A percentile compares a stretch with the other conserved stretches of the same genome.
Conservation (phyloP, 495 filamentous ascomycete genomes). For the Apiosordaria backusii region DNA sequence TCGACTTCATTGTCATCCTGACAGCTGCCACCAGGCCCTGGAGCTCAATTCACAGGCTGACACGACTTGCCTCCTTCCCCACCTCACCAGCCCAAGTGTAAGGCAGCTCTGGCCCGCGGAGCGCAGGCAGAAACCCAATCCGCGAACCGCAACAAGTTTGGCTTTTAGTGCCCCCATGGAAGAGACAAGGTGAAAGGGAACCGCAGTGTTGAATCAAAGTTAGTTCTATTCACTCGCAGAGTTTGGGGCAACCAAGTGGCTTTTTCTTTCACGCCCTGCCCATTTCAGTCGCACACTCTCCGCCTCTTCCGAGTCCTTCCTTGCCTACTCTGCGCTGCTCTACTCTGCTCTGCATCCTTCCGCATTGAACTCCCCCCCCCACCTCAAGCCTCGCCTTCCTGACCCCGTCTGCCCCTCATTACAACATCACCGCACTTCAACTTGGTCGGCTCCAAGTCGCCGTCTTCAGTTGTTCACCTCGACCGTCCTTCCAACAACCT, state of each 20-base stretch:
- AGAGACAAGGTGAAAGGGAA: background rate
- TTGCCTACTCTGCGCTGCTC: constrained; percentile 2
- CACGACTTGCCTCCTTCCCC: constrained; percentile 21
- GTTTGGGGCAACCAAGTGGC: background rate
- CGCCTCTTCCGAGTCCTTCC: constrained; percentile 8
- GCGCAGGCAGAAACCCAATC: constrained; percentile 20
- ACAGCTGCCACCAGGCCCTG: constrained; percentile 16
- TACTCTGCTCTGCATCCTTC: constrained; percentile 14
- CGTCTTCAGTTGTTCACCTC: background rate
- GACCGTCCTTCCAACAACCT: background rate
- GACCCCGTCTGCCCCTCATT: background rate
- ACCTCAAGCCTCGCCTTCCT: background rate
- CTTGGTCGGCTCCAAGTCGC: background rate
- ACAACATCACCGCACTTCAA: constrained; percentile 5
- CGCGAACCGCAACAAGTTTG: constrained; percentile 3
- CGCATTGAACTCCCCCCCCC: constrained; percentile 4
- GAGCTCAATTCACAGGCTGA: constrained; percentile 24
- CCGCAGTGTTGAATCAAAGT: constrained; percentile 5
- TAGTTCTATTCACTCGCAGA: constrained; percentile 10
- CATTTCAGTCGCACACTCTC: background rate
- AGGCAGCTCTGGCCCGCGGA: constrained; percentile 21
- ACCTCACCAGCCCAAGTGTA: constrained; percentile 18
- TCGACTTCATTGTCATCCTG: constrained; percentile 1
- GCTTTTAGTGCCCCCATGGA: background rate
- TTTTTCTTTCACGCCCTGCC: constrained; percentile 1